Evolutionary conservation across 768 basidiomycete genomes (phyloP), one percentile per base, ranked within the genome.

Genomic region (Hericium rajendrae): DNA sequence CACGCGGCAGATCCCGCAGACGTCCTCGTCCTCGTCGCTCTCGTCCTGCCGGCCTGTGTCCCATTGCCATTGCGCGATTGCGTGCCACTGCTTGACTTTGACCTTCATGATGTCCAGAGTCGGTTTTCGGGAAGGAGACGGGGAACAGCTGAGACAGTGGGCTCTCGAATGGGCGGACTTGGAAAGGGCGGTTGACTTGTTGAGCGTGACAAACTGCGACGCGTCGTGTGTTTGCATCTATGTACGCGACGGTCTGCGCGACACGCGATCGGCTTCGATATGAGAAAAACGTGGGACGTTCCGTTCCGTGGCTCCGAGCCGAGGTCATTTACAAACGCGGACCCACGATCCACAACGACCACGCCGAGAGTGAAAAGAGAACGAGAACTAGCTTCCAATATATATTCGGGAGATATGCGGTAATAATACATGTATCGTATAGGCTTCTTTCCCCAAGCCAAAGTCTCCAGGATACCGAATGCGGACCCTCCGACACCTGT

Each of bases 21-120:
- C 78, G 63, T 84, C 83, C 16, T 77, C 83, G 40, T 83, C 83
- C 40, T 81, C 79, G 52, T 84, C 82, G 41, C 75, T 81, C 43
- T 77, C 77, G 26, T 70, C 71, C 20, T 58, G 64, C 40, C 65
- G 68, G 50, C 73, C 71, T 9, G 74, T 77, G 64, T 92, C 84
- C 91, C 91, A 94, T 37, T 84, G 79, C 92, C 91, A 94, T 65
- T 87, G 83, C 0, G 91, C 93, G 41, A 95, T 86, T 3, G 88
- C 88, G 69, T 90, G 84, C 87, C 89, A 93, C 63, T 82, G 80
- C 68, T 92, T 93, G 61, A 95, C 76, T 40, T 72, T 82, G 18
- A 94, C 83, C 68, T 86, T 93, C 91, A 94, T 92, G 50, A 38
- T 24, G 8, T 24, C 26, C 4, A 9, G 5, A 26, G 13, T 20